Conservation (phyloP, 1,284 basidiomycete species). For the Trametes polyzona region DNA sequence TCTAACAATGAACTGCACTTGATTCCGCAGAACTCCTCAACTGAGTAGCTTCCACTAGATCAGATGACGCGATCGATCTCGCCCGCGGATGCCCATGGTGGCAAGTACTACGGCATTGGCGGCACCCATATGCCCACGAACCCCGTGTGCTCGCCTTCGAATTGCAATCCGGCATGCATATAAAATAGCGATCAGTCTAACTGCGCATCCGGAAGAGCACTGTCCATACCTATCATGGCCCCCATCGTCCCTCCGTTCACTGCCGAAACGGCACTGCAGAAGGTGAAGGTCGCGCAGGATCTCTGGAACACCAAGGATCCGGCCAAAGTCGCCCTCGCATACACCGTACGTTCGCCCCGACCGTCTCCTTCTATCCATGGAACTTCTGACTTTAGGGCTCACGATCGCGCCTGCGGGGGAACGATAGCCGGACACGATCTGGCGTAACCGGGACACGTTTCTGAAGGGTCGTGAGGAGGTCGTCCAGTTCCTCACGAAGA, state of each 20-base stretch:
- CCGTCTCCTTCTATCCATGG: background rate
- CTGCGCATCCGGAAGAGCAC: background rate
- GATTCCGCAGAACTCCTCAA: too few relatives aligned
- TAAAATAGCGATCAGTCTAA: background rate
- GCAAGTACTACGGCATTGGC: too few relatives aligned
- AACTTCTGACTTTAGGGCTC: background rate
- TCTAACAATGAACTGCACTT: too few relatives aligned
- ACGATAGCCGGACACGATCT: constrained; percentile 48
- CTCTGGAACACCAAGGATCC: constrained; percentile 41
- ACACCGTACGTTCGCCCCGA: constrained; percentile 53
- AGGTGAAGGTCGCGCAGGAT: constrained; percentile 40
- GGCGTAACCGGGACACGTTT: constrained; percentile 64
- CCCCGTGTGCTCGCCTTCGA: too few relatives aligned
- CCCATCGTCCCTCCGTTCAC: constrained; percentile 40
- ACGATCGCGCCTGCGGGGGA: background rate
- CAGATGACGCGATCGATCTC: too few relatives aligned
- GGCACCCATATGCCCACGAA: too few relatives aligned
- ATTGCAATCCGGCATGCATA: too few relatives aligned
- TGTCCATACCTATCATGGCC: constrained; percentile 23
- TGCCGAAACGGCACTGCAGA: constrained; percentile 37
- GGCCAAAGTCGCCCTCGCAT: constrained; percentile 45
- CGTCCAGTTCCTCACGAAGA: constrained; percentile 52
- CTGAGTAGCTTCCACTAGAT: too few relatives aligned
- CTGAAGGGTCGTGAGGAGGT: constrained; percentile 52
- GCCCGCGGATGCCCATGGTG: too few relatives aligned